Evolutionary conservation across 345 rosid species (phyloP).

Genomic region (Citrus glauca): DNA sequence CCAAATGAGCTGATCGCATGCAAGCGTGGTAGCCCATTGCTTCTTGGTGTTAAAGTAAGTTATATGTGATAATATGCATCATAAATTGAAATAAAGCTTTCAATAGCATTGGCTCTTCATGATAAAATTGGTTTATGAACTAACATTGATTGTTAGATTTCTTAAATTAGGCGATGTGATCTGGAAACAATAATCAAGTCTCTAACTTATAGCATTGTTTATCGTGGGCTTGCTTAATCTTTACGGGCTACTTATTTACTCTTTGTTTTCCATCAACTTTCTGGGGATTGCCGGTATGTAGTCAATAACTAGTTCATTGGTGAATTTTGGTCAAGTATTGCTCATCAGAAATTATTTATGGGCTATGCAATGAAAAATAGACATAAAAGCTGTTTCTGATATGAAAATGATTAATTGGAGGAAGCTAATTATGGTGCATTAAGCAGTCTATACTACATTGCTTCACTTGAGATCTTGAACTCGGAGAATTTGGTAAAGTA

Average conservation of each 20-base stretch:
- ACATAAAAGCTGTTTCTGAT: neutral
- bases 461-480: neutral
- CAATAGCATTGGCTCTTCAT: neutral
- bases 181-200: neutral
- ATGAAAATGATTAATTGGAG: neutral
- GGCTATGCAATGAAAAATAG: too few relatives aligned
- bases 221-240: neutral
- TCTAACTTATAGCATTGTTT: neutral
- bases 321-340: neutral
- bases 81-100: neutral
- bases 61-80: conserved; percentile 9
- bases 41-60: conserved; percentile 92
- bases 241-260: neutral
- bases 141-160: neutral
- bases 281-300: neutral
- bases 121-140: neutral
- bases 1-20: conserved; percentile 95
- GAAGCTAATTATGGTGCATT: neutral
- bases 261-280: neutral
- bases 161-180: neutral
- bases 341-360: neutral
- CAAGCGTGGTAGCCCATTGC: conserved; percentile 94
- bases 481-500: neutral
- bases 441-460: neutral
- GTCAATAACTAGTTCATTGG: too few relatives aligned